These are phyloP conservation scores for Trichosporon ovoides DNA, from an alignment of 1,284 basidiomycete species.

Conservation along the genomic window DNA sequence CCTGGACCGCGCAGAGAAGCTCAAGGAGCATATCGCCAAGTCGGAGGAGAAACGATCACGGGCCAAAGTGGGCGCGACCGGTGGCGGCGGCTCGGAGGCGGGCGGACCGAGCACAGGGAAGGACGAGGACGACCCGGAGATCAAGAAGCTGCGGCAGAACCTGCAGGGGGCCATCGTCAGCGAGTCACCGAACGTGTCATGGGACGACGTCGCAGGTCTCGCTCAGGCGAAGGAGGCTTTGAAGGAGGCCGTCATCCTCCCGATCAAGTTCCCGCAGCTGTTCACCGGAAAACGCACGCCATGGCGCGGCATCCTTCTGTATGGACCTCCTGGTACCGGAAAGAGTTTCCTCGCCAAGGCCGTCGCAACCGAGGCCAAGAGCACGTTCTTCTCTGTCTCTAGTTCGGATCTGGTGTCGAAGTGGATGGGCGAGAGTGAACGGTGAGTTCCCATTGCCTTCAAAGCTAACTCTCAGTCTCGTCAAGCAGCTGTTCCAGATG, in stretches of 20 bases:
- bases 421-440: slow-evolving; percentile 98
- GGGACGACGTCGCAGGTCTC: slow-evolving; percentile 97
- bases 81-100: slow-evolving; percentile 58
- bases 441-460: slow-evolving; percentile 55
- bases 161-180: slow-evolving; percentile 82
- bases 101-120: slow-evolving; percentile 63
- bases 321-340: slow-evolving; percentile 93
- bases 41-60: slow-evolving; percentile 65
- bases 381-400: slow-evolving; percentile 96
- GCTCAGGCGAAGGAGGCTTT: slow-evolving; percentile 90
- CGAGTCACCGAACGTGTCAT: slow-evolving; percentile 92
- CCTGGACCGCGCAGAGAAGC: slow-evolving; percentile 81
- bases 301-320: slow-evolving; percentile 91
- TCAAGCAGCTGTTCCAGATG: slow-evolving; percentile 94
- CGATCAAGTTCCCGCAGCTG: slow-evolving; percentile 97
- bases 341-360: slow-evolving; percentile 93
- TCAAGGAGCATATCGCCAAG: slow-evolving; percentile 75
- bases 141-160: slow-evolving; percentile 88
- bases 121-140: slow-evolving; percentile 80
- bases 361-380: slow-evolving; percentile 97
- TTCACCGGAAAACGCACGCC: slow-evolving; percentile 98
- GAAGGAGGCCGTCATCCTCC: slow-evolving; percentile 97
- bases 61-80: slow-evolving; percentile 73
- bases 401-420: slow-evolving; percentile 95
- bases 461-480: slow-evolving; percentile 58